phyloP scores from a whole-genome alignment of 495 filamentous ascomycete genomes.

The Daldinia bambusicola region DNA sequence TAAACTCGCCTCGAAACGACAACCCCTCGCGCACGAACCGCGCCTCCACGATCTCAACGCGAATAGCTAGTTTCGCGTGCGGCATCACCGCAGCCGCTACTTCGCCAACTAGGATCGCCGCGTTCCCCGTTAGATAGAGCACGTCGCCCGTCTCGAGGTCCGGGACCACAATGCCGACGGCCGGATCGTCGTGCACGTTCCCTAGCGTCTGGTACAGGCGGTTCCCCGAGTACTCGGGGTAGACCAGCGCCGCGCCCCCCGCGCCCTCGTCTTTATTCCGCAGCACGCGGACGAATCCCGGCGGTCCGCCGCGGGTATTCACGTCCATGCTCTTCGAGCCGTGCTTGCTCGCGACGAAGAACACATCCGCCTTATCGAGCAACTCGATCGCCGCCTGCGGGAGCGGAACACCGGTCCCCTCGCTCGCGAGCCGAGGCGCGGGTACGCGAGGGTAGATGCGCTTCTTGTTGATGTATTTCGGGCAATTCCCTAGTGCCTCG shows the following conservation, averaged over 20 bases:
- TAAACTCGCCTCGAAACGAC: conserved; percentile 68
- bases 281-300: conserved; percentile 75
- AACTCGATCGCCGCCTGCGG: conserved; percentile 65
- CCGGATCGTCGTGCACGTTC: conserved; percentile 72
- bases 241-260: conserved; percentile 63
- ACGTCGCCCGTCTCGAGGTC: conserved; percentile 76
- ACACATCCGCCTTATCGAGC: conserved; percentile 72
- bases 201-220: conserved; percentile 83
- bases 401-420: conserved; percentile 41
- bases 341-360: conserved; percentile 77
- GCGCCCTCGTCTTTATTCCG: conserved; percentile 60
- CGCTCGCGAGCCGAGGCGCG: conserved; percentile 61
- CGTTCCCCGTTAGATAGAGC: conserved; percentile 73
- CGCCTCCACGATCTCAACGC: conserved; percentile 67
- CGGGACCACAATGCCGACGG: conserved; percentile 72
- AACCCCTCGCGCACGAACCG: conserved; percentile 71
- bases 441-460: conserved; percentile 65
- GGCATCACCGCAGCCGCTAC: conserved; percentile 69
- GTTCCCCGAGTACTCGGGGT: conserved; percentile 86
- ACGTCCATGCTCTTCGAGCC: conserved; percentile 78
- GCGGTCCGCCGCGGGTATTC: conserved; percentile 81
- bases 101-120: conserved; percentile 70
- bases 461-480: conserved; percentile 84
- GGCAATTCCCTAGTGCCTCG: conserved; percentile 80
- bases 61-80: conserved; percentile 75